Evolutionary conservation across 2,329 filamentous ascomycete species (phyloP).

Genomic region (Stachybotrys echinatus): DNA sequence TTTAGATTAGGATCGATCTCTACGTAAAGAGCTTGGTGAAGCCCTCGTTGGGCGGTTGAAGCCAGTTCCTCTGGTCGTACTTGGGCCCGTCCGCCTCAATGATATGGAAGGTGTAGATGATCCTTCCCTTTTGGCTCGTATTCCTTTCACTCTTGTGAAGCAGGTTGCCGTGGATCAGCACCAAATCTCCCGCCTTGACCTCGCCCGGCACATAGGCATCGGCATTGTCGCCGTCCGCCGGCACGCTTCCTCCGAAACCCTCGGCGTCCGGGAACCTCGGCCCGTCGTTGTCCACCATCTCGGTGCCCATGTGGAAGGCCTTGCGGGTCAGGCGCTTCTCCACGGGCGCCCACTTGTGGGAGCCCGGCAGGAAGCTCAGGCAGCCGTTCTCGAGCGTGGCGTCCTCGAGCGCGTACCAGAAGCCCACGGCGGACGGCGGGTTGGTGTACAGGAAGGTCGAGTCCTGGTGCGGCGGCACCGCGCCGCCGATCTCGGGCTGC

Average conservation of each 20-base stretch:
- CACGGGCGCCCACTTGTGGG: conserved; percentile 69
- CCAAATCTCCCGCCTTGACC: conserved; percentile 84
- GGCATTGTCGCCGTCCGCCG: conserved; percentile 28
- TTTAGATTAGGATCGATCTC: too few relatives aligned
- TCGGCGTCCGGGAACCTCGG: conserved; percentile 53
- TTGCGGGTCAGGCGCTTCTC: conserved; percentile 70
- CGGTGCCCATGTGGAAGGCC: conserved; percentile 49
- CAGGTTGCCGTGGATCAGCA: conserved; percentile 92
- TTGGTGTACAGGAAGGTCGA: conserved; percentile 88
- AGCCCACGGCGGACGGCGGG: conserved; percentile 84
- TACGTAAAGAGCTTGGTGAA: conserved; percentile 62
- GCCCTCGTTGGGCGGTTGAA: conserved; percentile 75
- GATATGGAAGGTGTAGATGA: conserved; percentile 96
- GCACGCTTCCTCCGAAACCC: conserved; percentile 39
- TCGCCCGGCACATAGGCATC: conserved; percentile 70
- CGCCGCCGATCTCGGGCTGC: conserved; percentile 90
- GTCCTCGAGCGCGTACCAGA: conserved; percentile 97
- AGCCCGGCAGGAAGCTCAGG: conserved; percentile 78
- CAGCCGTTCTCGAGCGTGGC: conserved; percentile 83
- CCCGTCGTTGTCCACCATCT: conserved; percentile 67
- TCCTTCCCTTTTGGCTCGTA: conserved; percentile 74
- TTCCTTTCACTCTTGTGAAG: conserved; percentile 97
- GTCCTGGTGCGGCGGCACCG: conserved; percentile 88
- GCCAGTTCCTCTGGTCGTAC: conserved; percentile 89
- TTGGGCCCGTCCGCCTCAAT: conserved; percentile 72